phyloP scores from a whole-genome alignment of 768 basidiomycete genomes.

The Hysterangium stoloniferum region DNA sequence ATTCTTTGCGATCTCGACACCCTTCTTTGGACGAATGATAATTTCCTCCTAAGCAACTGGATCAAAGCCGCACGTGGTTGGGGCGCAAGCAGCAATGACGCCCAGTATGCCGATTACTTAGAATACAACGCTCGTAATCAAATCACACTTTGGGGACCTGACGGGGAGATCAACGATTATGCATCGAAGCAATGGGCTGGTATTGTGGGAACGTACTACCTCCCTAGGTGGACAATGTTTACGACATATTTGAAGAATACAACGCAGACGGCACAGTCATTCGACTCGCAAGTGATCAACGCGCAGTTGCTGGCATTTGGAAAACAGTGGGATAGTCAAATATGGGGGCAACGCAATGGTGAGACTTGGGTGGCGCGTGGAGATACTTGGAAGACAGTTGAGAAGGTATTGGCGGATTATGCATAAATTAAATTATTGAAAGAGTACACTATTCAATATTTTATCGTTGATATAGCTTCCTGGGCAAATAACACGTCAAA shows the following conservation, averaged over 20 bases:
- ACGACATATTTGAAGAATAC: conserved; percentile 24
- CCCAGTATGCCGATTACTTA: conserved; percentile 28
- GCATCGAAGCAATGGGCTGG: conserved; percentile 39
- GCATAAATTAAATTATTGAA: too few relatives aligned
- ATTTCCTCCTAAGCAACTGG: conserved; percentile 31
- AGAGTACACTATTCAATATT: too few relatives aligned
- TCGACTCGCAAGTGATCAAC: conserved; percentile 21
- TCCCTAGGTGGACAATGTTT: conserved; percentile 29
- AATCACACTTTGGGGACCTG: conserved; percentile 37
- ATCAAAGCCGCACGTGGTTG: conserved; percentile 27
- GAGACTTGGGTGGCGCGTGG: conserved; percentile 18
- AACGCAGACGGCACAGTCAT: conserved; percentile 24
- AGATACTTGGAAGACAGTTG: conserved; percentile 19
- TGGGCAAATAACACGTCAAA: too few relatives aligned
- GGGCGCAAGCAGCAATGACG: conserved; percentile 19
- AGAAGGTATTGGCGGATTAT: conserved; percentile 15
- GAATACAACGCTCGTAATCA: conserved; percentile 35
- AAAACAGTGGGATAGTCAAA: conserved; percentile 22
- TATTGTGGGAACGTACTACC: conserved; percentile 31
- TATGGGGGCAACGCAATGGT: conserved; percentile 14
- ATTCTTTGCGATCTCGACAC: conserved; percentile 29
- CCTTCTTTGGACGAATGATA: conserved; percentile 24
- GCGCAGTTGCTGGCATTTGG: conserved; percentile 28
- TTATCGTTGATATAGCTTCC: too few relatives aligned
- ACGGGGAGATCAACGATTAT: conserved; percentile 35